Evolutionary conservation across 1,139 yeast genomes (phyloP).

Genomic region (Candida neerlandica): DNA sequence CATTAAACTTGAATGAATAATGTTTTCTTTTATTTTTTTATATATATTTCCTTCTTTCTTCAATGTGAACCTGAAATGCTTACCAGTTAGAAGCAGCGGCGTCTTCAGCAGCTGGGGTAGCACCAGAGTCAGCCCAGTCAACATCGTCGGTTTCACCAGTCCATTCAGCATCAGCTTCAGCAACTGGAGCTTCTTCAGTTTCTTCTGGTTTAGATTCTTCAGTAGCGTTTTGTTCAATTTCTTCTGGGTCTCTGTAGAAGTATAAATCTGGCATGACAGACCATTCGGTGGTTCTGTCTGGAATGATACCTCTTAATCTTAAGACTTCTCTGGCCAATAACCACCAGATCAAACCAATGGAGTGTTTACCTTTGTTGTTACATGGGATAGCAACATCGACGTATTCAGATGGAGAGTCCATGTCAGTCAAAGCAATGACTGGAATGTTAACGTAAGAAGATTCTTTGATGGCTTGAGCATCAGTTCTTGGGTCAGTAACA

Average conservation of each 20-base stretch:
- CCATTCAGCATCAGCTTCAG: constrained; percentile 55
- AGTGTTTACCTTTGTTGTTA: constrained; percentile 99
- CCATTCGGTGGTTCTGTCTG: constrained; percentile 98
- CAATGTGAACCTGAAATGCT: constrained; percentile 16
- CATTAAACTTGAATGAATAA: constrained; percentile 3
- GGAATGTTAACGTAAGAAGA: constrained; percentile 99
- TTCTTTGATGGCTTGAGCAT: constrained; percentile 99
- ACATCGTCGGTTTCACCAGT: constrained; percentile 63
- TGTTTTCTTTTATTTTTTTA: constrained; percentile 6
- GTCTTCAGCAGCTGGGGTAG: constrained; percentile 74
- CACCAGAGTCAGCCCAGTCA: constrained; percentile 66
- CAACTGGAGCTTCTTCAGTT: constrained; percentile 50
- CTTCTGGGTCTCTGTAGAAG: constrained; percentile 99
- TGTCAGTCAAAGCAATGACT: constrained; percentile 97
- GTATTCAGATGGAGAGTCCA: constrained; percentile 98
- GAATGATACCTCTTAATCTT: constrained; percentile 97
- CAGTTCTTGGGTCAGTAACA: constrained; percentile 99
- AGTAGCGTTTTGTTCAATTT: constrained; percentile 83
- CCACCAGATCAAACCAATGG: constrained; percentile 99
- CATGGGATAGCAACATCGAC: constrained; percentile 99
- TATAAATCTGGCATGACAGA: constrained; percentile 99
- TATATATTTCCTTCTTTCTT: constrained; percentile 4
- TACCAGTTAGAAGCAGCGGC: constrained; percentile 68
- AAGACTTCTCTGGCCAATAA: constrained; percentile 98
- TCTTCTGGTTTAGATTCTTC: constrained; percentile 64